Percentiles rank a stretch among this genome's conserved stretches.
phyloP scores from a whole-genome alignment of 305 asterid species.

The Fraxinus dipetala region DNA sequence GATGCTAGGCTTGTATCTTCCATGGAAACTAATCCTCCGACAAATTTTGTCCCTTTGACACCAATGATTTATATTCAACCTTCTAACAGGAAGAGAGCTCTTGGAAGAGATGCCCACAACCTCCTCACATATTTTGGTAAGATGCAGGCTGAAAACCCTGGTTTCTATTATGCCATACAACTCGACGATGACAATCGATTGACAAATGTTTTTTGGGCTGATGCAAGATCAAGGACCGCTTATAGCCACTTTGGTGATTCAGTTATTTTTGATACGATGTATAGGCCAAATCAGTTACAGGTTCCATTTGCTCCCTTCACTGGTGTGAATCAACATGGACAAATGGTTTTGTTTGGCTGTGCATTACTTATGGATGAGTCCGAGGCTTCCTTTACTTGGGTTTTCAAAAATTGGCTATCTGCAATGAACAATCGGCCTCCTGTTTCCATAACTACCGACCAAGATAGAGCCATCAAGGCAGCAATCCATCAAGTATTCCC shows the following conservation, averaged over 20 bases:
- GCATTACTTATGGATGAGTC: slow-evolving; percentile 78
- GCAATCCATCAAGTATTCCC: slow-evolving; percentile 73
- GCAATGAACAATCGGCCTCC: slow-evolving; percentile 71
- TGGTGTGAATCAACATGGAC: slow-evolving; percentile 82
- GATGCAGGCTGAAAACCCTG: slow-evolving; percentile 81
- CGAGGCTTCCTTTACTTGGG: slow-evolving; percentile 74
- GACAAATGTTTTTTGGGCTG: slow-evolving; percentile 81
- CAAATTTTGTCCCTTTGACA: slow-evolving; percentile 32
- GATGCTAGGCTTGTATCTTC: slow-evolving; percentile 26
- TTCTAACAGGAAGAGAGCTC: slow-evolving; percentile 52
- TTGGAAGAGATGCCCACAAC: slow-evolving; percentile 76
- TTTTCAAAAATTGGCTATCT: slow-evolving; percentile 68
- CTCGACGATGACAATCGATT: slow-evolving; percentile 69
- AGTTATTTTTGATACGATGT: slow-evolving; percentile 69
- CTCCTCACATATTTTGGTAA: slow-evolving; percentile 71
- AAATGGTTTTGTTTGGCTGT: slow-evolving; percentile 74
- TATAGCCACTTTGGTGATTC: slow-evolving; percentile 80
- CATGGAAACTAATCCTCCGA: slow-evolving; percentile 24
- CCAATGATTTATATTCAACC: slow-evolving; percentile 53
- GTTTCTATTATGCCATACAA: slow-evolving; percentile 79
- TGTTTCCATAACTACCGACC: slow-evolving; percentile 75
- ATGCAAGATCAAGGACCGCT: slow-evolving; percentile 72
- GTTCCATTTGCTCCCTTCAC: slow-evolving; percentile 88
- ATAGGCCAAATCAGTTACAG: slow-evolving; percentile 73
- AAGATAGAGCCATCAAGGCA: slow-evolving; percentile 72